phyloP scores from a whole-genome alignment of 805 yeast species.

The Lipomyces orientalis region DNA sequence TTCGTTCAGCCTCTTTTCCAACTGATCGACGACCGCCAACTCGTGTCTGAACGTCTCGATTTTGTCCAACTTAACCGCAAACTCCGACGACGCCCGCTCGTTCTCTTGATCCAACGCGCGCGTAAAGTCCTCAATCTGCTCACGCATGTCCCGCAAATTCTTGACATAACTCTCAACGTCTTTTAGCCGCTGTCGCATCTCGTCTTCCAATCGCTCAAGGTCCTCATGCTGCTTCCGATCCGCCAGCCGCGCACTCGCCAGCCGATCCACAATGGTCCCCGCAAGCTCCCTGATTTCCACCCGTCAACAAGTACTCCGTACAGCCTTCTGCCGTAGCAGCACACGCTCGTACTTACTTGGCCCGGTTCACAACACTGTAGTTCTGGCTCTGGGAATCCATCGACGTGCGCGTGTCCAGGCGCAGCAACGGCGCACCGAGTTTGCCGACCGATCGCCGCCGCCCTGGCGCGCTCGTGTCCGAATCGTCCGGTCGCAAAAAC shows the following conservation, averaged over 20 bases:
- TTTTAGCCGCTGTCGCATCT: not conserved
- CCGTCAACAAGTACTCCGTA: not conserved
- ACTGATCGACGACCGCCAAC: conserved; percentile 13
- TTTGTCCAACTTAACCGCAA: conserved; percentile 19
- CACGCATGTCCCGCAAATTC: conserved; percentile 11
- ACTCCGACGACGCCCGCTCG: conserved; percentile 14
- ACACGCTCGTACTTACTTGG: no score
- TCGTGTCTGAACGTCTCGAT: conserved; percentile 22
- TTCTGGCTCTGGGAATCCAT: not conserved
- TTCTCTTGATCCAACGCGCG: conserved; percentile 15
- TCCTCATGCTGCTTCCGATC: conserved; percentile 13
- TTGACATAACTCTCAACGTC: conserved; percentile 3
- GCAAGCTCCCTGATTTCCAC: not conserved
- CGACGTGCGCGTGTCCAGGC: not conserved
- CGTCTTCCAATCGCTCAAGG: conserved; percentile 13
- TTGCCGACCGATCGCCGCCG: not conserved
- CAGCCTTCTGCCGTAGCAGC: not conserved
- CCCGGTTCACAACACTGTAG: no score
- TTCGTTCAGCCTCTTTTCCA: conserved; percentile 20
- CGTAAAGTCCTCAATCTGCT: conserved; percentile 8
- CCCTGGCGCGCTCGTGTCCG: not conserved
- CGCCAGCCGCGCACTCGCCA: not conserved
- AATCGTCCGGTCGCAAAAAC: not conserved
- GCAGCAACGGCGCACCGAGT: not conserved
- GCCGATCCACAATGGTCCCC: not conserved